Conservation (phyloP, 2,329 filamentous ascomycete species). For the Botryosphaeria dothidea region DNA sequence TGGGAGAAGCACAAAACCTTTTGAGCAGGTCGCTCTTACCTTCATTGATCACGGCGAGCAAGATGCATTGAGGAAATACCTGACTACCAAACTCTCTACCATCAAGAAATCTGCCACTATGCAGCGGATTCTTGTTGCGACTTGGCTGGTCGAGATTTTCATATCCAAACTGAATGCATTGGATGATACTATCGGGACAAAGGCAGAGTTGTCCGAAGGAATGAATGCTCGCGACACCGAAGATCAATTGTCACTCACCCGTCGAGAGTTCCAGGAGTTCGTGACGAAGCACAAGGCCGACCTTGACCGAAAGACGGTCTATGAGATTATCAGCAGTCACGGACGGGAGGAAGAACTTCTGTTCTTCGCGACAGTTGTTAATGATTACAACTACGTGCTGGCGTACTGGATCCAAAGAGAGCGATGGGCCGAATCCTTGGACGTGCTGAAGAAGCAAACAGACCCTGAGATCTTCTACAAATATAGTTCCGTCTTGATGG, state of each 20-base stretch:
- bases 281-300: conserved; percentile 81
- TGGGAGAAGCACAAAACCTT: conserved; percentile 93
- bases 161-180: conserved; percentile 96
- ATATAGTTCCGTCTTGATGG: conserved; percentile 96
- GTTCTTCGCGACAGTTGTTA: conserved; percentile 83
- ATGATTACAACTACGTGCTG: conserved; percentile 92
- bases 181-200: conserved; percentile 90
- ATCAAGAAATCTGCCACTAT: conserved; percentile 83
- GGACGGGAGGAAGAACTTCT: conserved; percentile 90
- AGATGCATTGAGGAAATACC: conserved; percentile 86
- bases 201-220: conserved; percentile 75
- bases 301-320: conserved; percentile 86
- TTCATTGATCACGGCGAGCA: conserved; percentile 90
- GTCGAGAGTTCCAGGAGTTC: conserved; percentile 85
- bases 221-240: conserved; percentile 70
- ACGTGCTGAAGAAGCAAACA: conserved; percentile 89
- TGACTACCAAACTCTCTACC: conserved; percentile 77
- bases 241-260: conserved; percentile 69
- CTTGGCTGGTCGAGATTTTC: conserved; percentile 92
- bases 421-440: conserved; percentile 82
- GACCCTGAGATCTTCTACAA: conserved; percentile 93
- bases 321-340: conserved; percentile 94
- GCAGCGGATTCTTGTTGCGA: conserved; percentile 93
- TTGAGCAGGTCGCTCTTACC: conserved; percentile 89
- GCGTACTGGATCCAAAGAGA: conserved; percentile 98